Conservation (phyloP, 345 rosid species). For the Euphorbia pulcherrima region DNA sequence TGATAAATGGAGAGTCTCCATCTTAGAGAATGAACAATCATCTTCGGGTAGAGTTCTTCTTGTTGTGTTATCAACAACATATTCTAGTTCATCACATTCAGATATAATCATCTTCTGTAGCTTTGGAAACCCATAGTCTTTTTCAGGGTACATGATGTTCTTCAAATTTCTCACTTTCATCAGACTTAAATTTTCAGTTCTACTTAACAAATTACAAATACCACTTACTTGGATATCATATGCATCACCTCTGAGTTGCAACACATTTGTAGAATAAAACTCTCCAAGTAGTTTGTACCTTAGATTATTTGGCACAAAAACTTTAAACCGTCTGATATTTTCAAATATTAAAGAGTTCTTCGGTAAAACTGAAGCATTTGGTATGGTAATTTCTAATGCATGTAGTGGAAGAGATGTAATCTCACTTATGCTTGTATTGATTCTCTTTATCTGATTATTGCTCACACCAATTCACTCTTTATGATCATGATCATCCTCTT, state of each 20-base stretch:
- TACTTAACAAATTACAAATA: neutral
- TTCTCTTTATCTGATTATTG: too few relatives aligned
- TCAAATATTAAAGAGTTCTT: neutral
- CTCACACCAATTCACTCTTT: too few relatives aligned
- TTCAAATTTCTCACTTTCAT: neutral
- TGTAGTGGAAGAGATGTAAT: neutral
- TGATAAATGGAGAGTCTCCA: neutral
- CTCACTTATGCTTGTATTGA: too few relatives aligned
- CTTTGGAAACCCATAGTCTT: neutral
- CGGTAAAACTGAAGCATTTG: neutral
- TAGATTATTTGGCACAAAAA: neutral
- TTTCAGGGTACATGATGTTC: neutral
- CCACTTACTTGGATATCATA: neutral
- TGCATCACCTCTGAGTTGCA: neutral
- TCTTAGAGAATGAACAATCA: neutral
- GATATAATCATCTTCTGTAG: neutral
- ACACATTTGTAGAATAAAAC: neutral
- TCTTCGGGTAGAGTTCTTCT: neutral
- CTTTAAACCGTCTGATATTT: too few relatives aligned
- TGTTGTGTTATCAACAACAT: neutral
- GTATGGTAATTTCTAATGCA: neutral
- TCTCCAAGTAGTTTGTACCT: neutral
- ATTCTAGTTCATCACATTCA: neutral
- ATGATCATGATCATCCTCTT: too few relatives aligned
- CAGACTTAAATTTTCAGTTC: neutral